These are phyloP conservation scores for Cnidoscolus chayamansa DNA, from an alignment of 441 rosid genomes.

Conservation along the genomic window DNA sequence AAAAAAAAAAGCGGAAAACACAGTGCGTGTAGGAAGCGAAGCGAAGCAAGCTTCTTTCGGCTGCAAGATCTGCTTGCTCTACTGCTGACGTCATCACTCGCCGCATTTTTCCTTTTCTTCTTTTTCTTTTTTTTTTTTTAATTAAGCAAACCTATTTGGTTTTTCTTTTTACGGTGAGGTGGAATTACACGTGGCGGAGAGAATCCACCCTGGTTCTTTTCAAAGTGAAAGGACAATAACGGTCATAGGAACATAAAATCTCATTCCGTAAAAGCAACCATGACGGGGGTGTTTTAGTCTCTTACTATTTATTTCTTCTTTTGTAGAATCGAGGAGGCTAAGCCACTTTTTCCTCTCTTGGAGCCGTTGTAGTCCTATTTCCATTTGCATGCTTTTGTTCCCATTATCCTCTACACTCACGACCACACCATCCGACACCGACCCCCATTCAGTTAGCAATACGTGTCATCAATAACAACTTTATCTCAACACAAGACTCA, in stretches of 20 bases:
- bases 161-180: neutral
- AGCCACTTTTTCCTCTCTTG: slow-evolving; percentile 4
- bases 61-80: slow-evolving; percentile 73
- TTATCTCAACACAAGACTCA: neutral
- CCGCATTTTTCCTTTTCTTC: slow-evolving; percentile 5
- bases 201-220: slow-evolving; percentile 7
- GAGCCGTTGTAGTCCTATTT: slow-evolving; percentile 15
- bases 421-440: neutral
- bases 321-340: slow-evolving; percentile 25
- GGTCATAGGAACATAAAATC: slow-evolving; percentile 10
- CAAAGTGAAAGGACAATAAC: slow-evolving; percentile 24
- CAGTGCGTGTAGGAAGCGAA: slow-evolving; percentile 33
- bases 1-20: slow-evolving; percentile 13
- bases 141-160: too few species aligned
- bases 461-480: neutral
- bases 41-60: slow-evolving; percentile 62
- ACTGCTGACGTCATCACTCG: slow-evolving; percentile 44
- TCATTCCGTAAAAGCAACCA: neutral
- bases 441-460: neutral
- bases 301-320: neutral
- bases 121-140: neutral
- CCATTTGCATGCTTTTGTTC: neutral
- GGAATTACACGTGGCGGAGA: slow-evolving; percentile 25
- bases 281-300: slow-evolving; percentile 32
- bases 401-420: neutral